These are phyloP conservation scores for Fibroporia radiculosa DNA, from an alignment of 768 basidiomycete species.

Conservation along the genomic window DNA sequence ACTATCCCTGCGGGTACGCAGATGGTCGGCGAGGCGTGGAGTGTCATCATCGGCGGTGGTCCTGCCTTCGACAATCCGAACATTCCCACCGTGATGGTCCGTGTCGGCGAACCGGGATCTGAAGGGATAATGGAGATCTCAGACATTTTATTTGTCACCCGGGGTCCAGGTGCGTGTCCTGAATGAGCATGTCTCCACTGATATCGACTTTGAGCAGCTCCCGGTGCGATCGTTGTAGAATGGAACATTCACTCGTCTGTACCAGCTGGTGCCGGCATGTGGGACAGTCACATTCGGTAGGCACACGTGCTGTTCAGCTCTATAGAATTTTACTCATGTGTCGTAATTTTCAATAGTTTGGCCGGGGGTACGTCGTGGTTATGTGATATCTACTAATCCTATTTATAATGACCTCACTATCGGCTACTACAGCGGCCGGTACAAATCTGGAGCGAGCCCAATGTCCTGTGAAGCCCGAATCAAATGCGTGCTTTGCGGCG, in stretches of 20 bases:
- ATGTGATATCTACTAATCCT: too few relatives aligned
- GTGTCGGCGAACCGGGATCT: slow-evolving; percentile 31
- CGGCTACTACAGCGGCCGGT: slow-evolving; percentile 18
- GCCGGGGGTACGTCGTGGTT: too few relatives aligned
- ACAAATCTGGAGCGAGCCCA: slow-evolving; percentile 25
- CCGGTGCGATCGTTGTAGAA: slow-evolving; percentile 60
- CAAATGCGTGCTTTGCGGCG: slow-evolving; percentile 47
- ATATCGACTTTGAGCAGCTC: slow-evolving; percentile 17
- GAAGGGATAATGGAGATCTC: slow-evolving; percentile 35
- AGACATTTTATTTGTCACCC: slow-evolving; percentile 37
- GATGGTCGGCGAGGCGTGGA: slow-evolving; percentile 44
- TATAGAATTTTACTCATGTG: slow-evolving; percentile 1
- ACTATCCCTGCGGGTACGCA: slow-evolving; percentile 39
- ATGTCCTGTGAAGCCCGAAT: slow-evolving; percentile 25
- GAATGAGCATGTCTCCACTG: not conserved
- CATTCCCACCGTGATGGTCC: slow-evolving; percentile 35
- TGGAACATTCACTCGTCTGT: slow-evolving; percentile 41
- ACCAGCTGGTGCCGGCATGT: slow-evolving; percentile 45
- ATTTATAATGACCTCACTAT: not conserved
- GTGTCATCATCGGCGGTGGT: slow-evolving; percentile 40
- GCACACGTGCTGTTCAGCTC: not conserved
- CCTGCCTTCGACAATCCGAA: slow-evolving; percentile 29
- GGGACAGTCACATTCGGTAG: slow-evolving; percentile 39
- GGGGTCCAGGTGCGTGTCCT: slow-evolving; percentile 25
- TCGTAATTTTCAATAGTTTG: too few relatives aligned